A percentile compares a stretch with the other conserved stretches of the same genome.
Conservation (phyloP, 2,329 filamentous ascomycete genomes). For the Atkinsonella hypoxylon region DNA sequence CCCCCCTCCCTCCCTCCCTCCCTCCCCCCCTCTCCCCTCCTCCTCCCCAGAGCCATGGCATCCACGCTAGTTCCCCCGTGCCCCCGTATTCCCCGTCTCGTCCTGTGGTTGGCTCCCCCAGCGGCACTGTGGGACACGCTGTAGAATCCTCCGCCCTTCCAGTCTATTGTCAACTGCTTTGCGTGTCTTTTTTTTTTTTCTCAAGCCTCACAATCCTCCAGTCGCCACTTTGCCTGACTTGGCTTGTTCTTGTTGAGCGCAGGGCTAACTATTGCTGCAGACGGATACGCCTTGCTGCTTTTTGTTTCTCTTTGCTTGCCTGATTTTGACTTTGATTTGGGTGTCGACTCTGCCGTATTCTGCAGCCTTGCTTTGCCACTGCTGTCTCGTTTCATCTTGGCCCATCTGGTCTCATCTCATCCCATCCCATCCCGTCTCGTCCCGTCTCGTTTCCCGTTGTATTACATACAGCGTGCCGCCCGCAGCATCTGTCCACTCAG, state of each 20-base stretch:
- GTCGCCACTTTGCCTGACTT: not conserved
- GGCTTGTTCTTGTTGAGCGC: constrained; percentile 1
- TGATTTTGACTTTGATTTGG: not conserved
- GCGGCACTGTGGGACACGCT: too few relatives aligned
- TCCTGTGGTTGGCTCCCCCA: too few relatives aligned
- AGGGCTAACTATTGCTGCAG: not conserved
- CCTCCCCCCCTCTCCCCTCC: too few relatives aligned
- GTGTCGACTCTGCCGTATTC: too few relatives aligned
- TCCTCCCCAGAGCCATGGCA: too few relatives aligned
- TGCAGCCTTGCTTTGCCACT: too few relatives aligned
- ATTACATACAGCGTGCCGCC: constrained; percentile 1
- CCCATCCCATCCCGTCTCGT: not conserved
- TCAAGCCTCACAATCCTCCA: not conserved
- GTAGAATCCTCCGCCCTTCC: not conserved
- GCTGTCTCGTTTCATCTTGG: too few relatives aligned
- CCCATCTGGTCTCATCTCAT: too few relatives aligned
- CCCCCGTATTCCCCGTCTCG: too few relatives aligned
- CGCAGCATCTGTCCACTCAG: constrained; percentile 2
- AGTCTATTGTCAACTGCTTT: too few relatives aligned
- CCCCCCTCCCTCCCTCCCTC: too few relatives aligned
- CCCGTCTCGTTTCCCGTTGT: not conserved
- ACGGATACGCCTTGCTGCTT: not conserved
- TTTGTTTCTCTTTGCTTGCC: not conserved
- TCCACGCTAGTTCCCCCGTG: not conserved
- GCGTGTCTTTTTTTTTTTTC: not conserved